These are phyloP conservation scores for Suhomyces coccinellae DNA, from an alignment of 1,139 yeast genomes.

Conservation along the genomic window DNA sequence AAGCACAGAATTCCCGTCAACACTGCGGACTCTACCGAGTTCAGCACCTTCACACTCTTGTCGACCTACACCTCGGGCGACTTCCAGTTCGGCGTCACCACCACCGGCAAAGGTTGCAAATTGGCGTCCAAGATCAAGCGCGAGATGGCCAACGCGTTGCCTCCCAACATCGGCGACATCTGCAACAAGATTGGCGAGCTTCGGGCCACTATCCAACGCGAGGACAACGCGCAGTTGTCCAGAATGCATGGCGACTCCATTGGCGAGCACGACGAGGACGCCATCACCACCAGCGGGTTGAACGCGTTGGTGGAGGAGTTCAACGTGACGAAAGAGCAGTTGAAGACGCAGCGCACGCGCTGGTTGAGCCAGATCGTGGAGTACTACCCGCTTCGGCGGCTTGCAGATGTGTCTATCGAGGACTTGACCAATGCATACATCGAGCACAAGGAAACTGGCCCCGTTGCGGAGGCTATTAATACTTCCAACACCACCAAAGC, in stretches of 20 bases:
- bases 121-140: constrained; percentile 79
- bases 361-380: constrained; percentile 93
- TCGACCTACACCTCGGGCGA: constrained; percentile 73
- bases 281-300: constrained; percentile 56
- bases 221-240: constrained; percentile 42
- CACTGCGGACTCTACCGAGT: constrained; percentile 69
- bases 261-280: constrained; percentile 73
- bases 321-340: constrained; percentile 51
- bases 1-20: constrained; percentile 77
- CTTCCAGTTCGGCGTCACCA: constrained; percentile 81
- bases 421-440: constrained; percentile 52
- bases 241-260: constrained; percentile 21
- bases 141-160: constrained; percentile 66
- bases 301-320: constrained; percentile 66
- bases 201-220: constrained; percentile 55
- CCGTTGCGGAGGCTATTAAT: neutral
- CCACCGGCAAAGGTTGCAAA: constrained; percentile 89
- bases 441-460: constrained; percentile 11
- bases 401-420: constrained; percentile 57
- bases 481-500: neutral
- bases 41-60: constrained; percentile 73
- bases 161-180: constrained; percentile 66
- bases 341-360: constrained; percentile 62
- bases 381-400: constrained; percentile 73
- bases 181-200: constrained; percentile 70